These are phyloP conservation scores for Glarea lozoyensis DNA, from an alignment of 495 filamentous ascomycete genomes.

Conservation along the genomic window DNA sequence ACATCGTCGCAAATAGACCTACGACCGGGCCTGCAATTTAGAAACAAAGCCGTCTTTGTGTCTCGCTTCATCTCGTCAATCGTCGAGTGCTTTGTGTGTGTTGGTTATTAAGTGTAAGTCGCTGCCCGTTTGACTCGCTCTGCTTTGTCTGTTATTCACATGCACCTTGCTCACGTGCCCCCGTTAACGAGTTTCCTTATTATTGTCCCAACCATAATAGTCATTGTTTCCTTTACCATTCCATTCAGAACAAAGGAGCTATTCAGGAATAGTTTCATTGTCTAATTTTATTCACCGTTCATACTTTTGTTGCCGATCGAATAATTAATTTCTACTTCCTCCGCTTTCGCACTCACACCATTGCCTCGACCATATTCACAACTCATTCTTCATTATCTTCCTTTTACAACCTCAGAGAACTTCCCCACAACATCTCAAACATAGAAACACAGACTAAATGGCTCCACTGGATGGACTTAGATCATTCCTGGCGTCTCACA, in stretches of 20 bases:
- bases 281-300: too few relatives aligned
- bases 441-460: slow-evolving; percentile 19
- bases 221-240: too few relatives aligned
- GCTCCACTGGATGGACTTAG: slow-evolving; percentile 28
- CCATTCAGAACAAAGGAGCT: too few relatives aligned
- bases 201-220: slow-evolving; percentile 13
- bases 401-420: neutral
- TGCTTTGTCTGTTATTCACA: slow-evolving; percentile 19
- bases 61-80: slow-evolving; percentile 12
- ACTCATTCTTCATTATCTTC: slow-evolving; percentile 2
- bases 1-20: neutral
- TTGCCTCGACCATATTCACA: neutral
- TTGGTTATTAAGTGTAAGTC: slow-evolving; percentile 18
- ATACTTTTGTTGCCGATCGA: too few relatives aligned
- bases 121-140: slow-evolving; percentile 5
- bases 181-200: too few relatives aligned
- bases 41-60: slow-evolving; percentile 18
- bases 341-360: slow-evolving; percentile 1
- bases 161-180: slow-evolving; percentile 13
- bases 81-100: slow-evolving; percentile 8
- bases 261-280: too few relatives aligned
- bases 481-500: slow-evolving; percentile 17
- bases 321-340: slow-evolving; percentile 12
- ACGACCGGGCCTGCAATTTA: slow-evolving; percentile 8
- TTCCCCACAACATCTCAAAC: slow-evolving; percentile 3